Base-by-base conservation (phyloP, 2,329 filamentous ascomycete species). In the Thelonectria blattea region DNA sequence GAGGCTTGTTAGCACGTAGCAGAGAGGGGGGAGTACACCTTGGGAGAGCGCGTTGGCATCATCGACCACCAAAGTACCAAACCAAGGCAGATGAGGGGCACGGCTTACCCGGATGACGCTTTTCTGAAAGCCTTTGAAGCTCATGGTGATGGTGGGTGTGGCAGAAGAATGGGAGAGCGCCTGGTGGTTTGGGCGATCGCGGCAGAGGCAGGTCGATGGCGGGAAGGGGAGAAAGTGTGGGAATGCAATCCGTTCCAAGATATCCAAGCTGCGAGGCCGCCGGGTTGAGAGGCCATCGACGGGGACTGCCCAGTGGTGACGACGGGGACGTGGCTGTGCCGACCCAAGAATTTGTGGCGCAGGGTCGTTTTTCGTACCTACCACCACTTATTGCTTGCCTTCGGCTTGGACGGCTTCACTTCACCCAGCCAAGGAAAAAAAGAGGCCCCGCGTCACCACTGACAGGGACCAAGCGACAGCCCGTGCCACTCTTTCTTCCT, bases 51-150 rank as follows among this genome's bases (percentile, higher is more conserved):
- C 67, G 49, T 42, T 46, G 20, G 42, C 49, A 47, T 50, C 58
- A 56, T 62, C 54, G 6, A 24, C 22, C 49, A 62, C 42, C 54
- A 52, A 47, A 47, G 45, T 22, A 32, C 49, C 32, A 47, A 24
- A 32, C 49, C 32, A 47, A 24, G 49, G 57, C 63, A 68, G 70
- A 65, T 74, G 72, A 76, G 74, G 71, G 73, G 68, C 64, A 64
- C 62, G 64, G 67, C 88, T 76, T 85, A 94, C 94, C 80, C 95
- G 88, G 65, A 87, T 86, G 74, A 97, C 83, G 81, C 90, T 90
- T 84, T 97, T 98, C 76, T 91, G 88, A 73, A 99, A 92, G 73
- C 95, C 95, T 80, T 95, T 96, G 85, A 97, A 93, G 86, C 93
- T 97, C 95, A 99, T 98, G 74, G 55, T 73, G 73, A 58, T 57